A percentile compares a stretch with the other conserved stretches of the same genome.
Conservation (phyloP, 1,139 yeast species). For the Hyphopichia pseudoburtonii region DNA sequence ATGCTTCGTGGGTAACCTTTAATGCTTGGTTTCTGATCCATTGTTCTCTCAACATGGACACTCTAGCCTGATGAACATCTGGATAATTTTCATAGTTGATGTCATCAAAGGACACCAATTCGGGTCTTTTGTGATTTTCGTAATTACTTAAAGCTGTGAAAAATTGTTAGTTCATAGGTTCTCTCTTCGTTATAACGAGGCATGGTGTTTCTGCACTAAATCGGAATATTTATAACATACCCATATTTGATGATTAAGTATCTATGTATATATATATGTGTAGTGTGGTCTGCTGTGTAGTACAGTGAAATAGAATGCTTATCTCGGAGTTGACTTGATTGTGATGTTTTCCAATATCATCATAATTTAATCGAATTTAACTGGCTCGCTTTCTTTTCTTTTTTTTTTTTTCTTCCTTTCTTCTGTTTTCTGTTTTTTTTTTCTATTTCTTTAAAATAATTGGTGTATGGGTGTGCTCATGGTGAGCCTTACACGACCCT, state of each 20-base stretch:
- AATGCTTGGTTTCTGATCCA: conserved; percentile 72
- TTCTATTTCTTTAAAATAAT: too few species aligned
- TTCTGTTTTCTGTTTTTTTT: background rate
- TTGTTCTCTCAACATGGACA: conserved; percentile 76
- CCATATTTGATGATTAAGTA: too few species aligned
- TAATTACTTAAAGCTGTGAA: conserved; percentile 35
- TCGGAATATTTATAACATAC: too few species aligned
- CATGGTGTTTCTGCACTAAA: too few species aligned
- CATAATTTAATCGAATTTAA: conserved; percentile 1
- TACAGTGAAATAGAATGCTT: too few species aligned
- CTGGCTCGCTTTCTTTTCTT: background rate
- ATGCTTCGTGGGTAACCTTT: conserved; percentile 69
- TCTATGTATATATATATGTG: too few species aligned
- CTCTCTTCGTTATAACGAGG: background rate
- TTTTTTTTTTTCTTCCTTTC: background rate
- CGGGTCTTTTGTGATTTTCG: conserved; percentile 63
- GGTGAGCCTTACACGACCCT: too few species aligned
- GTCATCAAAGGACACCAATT: conserved; percentile 79
- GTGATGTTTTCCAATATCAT: background rate
- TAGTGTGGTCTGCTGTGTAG: too few species aligned
- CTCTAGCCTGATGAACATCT: conserved; percentile 71
- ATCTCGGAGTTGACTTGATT: too few species aligned
- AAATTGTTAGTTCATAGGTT: too few species aligned
- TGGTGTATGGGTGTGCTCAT: too few species aligned
- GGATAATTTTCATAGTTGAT: conserved; percentile 70